Percentiles rank a stretch among this genome's conserved stretches.
phyloP scores from a whole-genome alignment of 257 asterid species.

The Solanum verrucosum region DNA sequence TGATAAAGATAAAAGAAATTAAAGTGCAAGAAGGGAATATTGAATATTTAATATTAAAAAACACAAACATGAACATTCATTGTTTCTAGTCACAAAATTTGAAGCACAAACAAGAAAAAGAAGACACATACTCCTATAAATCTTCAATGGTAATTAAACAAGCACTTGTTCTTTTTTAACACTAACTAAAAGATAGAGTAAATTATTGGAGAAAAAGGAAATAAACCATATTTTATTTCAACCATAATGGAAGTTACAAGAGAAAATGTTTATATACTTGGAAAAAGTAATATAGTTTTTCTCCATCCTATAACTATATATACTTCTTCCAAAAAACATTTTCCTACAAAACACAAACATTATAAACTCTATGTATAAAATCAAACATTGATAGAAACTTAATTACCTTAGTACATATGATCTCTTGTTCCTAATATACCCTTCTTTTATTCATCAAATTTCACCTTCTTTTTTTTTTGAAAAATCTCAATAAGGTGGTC shows the following conservation, averaged over 20 bases:
- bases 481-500: conserved; percentile 21
- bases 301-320: not conserved
- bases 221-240: not conserved
- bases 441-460: not conserved
- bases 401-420: not conserved
- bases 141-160: not conserved
- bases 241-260: not conserved
- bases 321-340: conserved; percentile 1
- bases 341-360: not conserved
- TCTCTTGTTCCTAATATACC: not conserved
- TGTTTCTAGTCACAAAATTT: not conserved
- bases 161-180: not conserved
- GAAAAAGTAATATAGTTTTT: not conserved
- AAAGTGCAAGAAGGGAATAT: not conserved
- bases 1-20: not conserved
- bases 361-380: not conserved
- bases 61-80: not conserved
- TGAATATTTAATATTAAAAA: not conserved
- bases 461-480: not conserved
- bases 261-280: not conserved
- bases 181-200: not conserved
- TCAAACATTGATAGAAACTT: not conserved
- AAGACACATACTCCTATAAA: not conserved
- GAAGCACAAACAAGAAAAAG: not conserved
- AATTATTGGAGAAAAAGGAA: not conserved